Evolutionary conservation across 208 protist genomes (phyloP).

Genomic region (Entamoeba histolytica): DNA sequence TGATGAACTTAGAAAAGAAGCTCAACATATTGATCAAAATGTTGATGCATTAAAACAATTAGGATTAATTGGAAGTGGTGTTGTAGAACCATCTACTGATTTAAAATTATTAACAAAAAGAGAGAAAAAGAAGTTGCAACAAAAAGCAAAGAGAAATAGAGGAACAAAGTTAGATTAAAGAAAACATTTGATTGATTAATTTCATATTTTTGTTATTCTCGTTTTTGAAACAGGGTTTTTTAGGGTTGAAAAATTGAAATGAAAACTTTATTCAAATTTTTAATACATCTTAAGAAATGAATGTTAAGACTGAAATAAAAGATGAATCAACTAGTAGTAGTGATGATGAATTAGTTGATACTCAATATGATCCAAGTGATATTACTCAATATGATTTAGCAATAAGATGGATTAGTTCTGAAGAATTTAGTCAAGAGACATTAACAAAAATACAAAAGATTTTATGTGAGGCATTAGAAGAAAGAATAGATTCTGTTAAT

Average conservation of each 20-base stretch:
- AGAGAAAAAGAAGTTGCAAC: neutral
- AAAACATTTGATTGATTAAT: too few relatives aligned
- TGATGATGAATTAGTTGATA: too few relatives aligned
- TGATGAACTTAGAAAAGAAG: neutral
- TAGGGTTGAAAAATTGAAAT: too few relatives aligned
- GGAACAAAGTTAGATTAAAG: neutral
- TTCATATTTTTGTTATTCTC: too few relatives aligned
- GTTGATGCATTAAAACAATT: neutral
- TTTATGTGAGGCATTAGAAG: neutral
- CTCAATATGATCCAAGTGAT: neutral
- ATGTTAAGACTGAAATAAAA: too few relatives aligned
- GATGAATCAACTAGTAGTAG: too few relatives aligned
- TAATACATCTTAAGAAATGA: too few relatives aligned
- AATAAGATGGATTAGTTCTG: neutral
- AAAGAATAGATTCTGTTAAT: neutral
- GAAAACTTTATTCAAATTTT: too few relatives aligned
- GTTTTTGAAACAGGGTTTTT: too few relatives aligned
- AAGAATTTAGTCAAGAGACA: neutral
- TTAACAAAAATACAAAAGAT: neutral
- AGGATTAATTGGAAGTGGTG: neutral
- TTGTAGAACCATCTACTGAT: neutral
- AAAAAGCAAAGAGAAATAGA: neutral
- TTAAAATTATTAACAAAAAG: neutral
- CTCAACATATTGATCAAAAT: neutral
- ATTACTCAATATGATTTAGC: neutral